Base-by-base conservation (phyloP, 371 early-diverging fungal species). In the Mucor mucedo region DNA sequence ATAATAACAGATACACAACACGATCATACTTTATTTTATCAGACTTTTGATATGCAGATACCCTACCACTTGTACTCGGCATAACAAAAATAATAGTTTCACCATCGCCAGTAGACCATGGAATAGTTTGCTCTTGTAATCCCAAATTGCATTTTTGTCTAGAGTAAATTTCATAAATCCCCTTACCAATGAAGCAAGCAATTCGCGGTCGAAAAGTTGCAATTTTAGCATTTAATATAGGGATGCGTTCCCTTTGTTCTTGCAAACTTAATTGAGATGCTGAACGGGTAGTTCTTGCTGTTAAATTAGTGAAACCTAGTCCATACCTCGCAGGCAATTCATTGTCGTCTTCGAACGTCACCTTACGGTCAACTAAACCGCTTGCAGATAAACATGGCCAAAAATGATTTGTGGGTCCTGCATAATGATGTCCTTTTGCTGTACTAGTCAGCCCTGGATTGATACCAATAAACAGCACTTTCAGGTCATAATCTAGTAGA, bases 161-260 rank as follows among this genome's bases (percentile, higher is more conserved):
- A 1, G 80, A 58, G 66, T 84, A 90, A 39, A 86, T 84, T 32
- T 87, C 86, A 77, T 85, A 90, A 28, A 87, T 87, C 6, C 88
- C 88, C 55, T 86, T 89, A 28, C 93, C 89, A 10, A 93, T 82
- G 73, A 91, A 93, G 60, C 91, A 91, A 5, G 86, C 85, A 40
- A 91, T 75, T 11, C 79, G 65, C 0, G 93, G 93, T 45, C 78
- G 78, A 55, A 83, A 80, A 21, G 73, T 66, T 8, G 68, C 62
- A 52, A 93, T 83, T 69, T 91, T 93, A 27, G 75, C 76, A 11
- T 79, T 78, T 35, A 91, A 69, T n/a, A 72, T 62, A 0, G 89
- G 89, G 29, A 87, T 87, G 0, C 87, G 85, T 2, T 76, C 84
- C 5, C 79, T 77, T 62, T 87, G 84, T 62, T 93, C 93, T 0